Evolutionary conservation across 495 filamentous ascomycete genomes (phyloP).

Genomic region (Jackrogersella minutella): DNA sequence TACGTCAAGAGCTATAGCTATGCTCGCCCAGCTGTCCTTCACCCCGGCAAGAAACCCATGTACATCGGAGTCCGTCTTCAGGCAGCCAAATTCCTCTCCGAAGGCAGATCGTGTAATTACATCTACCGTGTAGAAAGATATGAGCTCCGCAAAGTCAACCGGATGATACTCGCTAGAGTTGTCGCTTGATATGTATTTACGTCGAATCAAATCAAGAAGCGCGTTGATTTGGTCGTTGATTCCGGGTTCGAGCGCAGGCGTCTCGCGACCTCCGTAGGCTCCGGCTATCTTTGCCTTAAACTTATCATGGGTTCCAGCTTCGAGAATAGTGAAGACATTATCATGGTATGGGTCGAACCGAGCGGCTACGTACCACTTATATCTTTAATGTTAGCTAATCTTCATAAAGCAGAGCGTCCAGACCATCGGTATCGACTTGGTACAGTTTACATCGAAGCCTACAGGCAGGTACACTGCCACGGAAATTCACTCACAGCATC

Average conservation of each 20-base stretch:
- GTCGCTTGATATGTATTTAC: constrained; percentile 5
- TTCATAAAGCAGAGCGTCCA: not conserved
- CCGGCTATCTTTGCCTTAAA: constrained; percentile 6
- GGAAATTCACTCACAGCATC: constrained; percentile 29
- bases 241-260: not conserved
- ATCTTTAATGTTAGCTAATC: constrained; percentile 13
- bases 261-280: constrained; percentile 1
- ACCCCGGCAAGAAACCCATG: not conserved
- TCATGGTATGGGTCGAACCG: constrained; percentile 53
- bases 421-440: not conserved
- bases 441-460: not conserved
- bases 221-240: constrained; percentile 4
- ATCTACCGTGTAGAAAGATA: constrained; percentile 8
- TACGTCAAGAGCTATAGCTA: constrained; percentile 3
- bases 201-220: not conserved
- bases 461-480: not conserved
- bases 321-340: constrained; percentile 40
- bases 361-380: constrained; percentile 51
- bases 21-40: constrained; percentile 2
- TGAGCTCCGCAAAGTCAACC: constrained; percentile 3
- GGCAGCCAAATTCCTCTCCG: constrained; percentile 2
- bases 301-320: not conserved
- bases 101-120: constrained; percentile 3
- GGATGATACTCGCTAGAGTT: not conserved
- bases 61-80: constrained; percentile 3